Conservation (phyloP, 768 basidiomycete genomes). For the Rhodotorula diobovata region DNA sequence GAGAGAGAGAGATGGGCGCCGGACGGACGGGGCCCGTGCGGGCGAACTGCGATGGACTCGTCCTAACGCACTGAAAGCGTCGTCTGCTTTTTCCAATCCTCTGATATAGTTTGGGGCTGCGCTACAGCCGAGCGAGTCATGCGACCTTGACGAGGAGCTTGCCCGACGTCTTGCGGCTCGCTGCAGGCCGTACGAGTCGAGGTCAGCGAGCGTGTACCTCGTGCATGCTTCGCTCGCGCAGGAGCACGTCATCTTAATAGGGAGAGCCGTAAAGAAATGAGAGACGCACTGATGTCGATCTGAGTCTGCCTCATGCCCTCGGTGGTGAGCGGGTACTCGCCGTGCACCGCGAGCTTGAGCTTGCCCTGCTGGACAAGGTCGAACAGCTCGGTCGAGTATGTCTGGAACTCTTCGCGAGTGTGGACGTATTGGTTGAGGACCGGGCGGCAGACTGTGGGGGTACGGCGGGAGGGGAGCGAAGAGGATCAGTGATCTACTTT, state of each 20-base stretch:
- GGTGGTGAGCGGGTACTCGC: constrained; percentile 73
- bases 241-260: too few relatives aligned
- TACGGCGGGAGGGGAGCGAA: not conserved
- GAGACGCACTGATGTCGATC: constrained; percentile 57
- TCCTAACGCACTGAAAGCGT: not conserved
- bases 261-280: not conserved
- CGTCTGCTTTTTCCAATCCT: not conserved
- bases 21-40: too few relatives aligned
- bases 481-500: not conserved
- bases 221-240: not conserved
- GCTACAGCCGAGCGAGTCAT: not conserved
- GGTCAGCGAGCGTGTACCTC: not conserved
- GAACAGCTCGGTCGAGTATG: constrained; percentile 66
- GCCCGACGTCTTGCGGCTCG: constrained; percentile 70
- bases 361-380: constrained; percentile 57
- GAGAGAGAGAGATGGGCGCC: too few relatives aligned
- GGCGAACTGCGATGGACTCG: too few relatives aligned
- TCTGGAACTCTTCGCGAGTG: constrained; percentile 66
- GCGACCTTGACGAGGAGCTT: constrained; percentile 76
- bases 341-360: constrained; percentile 63
- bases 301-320: constrained; percentile 71
- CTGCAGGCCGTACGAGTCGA: constrained; percentile 1
- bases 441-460: constrained; percentile 38
- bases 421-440: constrained; percentile 67
- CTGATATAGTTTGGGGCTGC: too few relatives aligned